Evolutionary conservation across 2,329 filamentous ascomycete species (phyloP).

Genomic region (Claviceps pusilla): DNA sequence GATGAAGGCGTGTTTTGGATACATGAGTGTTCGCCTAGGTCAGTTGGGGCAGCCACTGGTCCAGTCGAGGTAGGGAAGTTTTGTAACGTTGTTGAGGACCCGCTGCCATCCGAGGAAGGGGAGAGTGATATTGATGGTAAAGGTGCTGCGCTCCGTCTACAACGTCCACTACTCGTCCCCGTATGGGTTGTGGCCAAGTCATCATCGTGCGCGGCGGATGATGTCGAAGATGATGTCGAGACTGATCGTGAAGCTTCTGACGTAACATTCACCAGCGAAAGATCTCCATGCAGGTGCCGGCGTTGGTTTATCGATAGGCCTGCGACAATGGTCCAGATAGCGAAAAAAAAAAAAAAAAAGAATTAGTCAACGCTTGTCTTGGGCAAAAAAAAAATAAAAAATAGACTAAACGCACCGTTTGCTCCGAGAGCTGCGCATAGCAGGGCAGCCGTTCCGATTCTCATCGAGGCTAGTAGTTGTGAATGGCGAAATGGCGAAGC

Average conservation of each 20-base stretch:
- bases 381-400: too few species aligned
- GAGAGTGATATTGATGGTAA: background rate
- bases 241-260: background rate
- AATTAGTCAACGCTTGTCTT: background rate
- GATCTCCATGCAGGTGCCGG: background rate
- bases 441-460: conserved; percentile 6
- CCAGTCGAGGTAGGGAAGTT: background rate
- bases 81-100: background rate
- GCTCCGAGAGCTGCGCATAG: conserved; percentile 7
- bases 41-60: background rate
- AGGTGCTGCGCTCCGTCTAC: background rate
- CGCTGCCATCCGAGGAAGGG: background rate
- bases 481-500: background rate
- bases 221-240: background rate
- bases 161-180: background rate
- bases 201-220: background rate
- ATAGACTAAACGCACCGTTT: conserved; percentile 1
- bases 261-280: background rate
- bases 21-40: background rate
- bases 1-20: background rate
- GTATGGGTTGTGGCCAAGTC: background rate
- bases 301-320: background rate
- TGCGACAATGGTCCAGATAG: background rate
- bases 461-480: conserved; percentile 8
- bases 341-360: too few species aligned